Conservation (phyloP, 352 stramenopile genomes). For the Globisporangium irregulare region DNA sequence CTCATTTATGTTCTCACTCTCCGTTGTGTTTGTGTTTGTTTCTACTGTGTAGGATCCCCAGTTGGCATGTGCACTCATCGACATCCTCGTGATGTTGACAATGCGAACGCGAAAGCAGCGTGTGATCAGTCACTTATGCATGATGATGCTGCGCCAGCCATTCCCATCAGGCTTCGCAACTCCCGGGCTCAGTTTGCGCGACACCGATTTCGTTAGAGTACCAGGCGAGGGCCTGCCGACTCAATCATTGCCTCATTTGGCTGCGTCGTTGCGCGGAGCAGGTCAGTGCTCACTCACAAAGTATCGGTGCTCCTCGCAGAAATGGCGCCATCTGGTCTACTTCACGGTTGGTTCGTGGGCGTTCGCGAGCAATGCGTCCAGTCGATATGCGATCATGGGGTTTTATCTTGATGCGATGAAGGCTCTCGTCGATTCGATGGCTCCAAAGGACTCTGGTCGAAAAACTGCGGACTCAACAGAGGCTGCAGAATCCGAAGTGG, state of each 20-base stretch:
- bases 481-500: slow-evolving; percentile 19
- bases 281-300: slow-evolving; percentile 36
- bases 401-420: slow-evolving; percentile 54
- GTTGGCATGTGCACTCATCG: slow-evolving; percentile 39
- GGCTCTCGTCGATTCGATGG: slow-evolving; percentile 29
- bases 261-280: slow-evolving; percentile 32
- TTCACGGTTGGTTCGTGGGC: slow-evolving; percentile 60
- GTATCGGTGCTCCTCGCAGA: slow-evolving; percentile 39
- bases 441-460: neutral
- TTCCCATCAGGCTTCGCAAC: slow-evolving; percentile 25
- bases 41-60: slow-evolving; percentile 36
- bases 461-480: slow-evolving; percentile 9
- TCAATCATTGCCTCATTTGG: slow-evolving; percentile 25
- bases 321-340: slow-evolving; percentile 52
- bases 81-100: slow-evolving; percentile 39
- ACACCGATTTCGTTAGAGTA: neutral
- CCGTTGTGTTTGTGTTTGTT: neutral
- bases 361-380: slow-evolving; percentile 27
- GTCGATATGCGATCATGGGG: slow-evolving; percentile 28
- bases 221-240: slow-evolving; percentile 28
- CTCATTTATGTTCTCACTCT: neutral
- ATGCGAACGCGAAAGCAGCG: slow-evolving; percentile 38
- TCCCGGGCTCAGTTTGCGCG: neutral
- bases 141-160: slow-evolving; percentile 58
- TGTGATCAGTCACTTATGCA: slow-evolving; percentile 47